Percentiles rank a stretch among this genome's conserved stretches.
Conservation (phyloP, 2,329 filamentous ascomycete genomes). For the Epicoccum nigrum region DNA sequence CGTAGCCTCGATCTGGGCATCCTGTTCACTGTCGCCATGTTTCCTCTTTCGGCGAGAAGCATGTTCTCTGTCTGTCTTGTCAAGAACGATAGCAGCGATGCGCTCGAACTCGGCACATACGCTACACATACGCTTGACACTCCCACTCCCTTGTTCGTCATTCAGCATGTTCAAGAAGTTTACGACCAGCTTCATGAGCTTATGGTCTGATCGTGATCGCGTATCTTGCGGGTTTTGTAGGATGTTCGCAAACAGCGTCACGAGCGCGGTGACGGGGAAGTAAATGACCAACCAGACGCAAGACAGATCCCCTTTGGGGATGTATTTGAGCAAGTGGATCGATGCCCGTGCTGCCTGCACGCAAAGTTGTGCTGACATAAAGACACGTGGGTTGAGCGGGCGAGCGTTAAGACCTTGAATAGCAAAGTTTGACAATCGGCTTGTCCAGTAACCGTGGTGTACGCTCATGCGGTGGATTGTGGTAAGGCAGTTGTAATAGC, state of each 20-base stretch:
- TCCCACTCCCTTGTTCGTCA: slow-evolving; percentile 87
- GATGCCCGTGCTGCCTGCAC: slow-evolving; percentile 91
- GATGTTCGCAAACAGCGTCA: slow-evolving; percentile 95
- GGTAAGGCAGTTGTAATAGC: slow-evolving; percentile 96
- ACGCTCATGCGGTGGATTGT: slow-evolving; percentile 99
- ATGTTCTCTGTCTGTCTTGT: slow-evolving; percentile 87
- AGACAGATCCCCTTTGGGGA: slow-evolving; percentile 91
- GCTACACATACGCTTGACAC: slow-evolving; percentile 89
- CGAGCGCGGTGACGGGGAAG: slow-evolving; percentile 92
- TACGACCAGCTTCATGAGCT: slow-evolving; percentile 90
- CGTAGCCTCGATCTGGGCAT: slow-evolving; percentile 46
- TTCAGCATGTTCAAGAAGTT: slow-evolving; percentile 88
- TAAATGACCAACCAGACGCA: slow-evolving; percentile 98
- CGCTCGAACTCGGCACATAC: slow-evolving; percentile 97
- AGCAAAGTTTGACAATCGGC: slow-evolving; percentile 89
- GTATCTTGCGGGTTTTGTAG: slow-evolving; percentile 92
- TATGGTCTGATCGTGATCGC: slow-evolving; percentile 84
- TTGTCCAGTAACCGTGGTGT: slow-evolving; percentile 98
- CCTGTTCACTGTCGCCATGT: slow-evolving; percentile 61
- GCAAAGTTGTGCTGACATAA: slow-evolving; percentile 89
- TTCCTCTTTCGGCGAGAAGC: slow-evolving; percentile 84
- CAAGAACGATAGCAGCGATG: slow-evolving; percentile 87
- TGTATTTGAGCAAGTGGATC: slow-evolving; percentile 93
- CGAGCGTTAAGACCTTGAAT: slow-evolving; percentile 91
- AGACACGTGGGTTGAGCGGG: slow-evolving; percentile 90